These are phyloP conservation scores for Tilletiaria anomala DNA, from an alignment of 1,284 basidiomycete genomes.

Conservation along the genomic window DNA sequence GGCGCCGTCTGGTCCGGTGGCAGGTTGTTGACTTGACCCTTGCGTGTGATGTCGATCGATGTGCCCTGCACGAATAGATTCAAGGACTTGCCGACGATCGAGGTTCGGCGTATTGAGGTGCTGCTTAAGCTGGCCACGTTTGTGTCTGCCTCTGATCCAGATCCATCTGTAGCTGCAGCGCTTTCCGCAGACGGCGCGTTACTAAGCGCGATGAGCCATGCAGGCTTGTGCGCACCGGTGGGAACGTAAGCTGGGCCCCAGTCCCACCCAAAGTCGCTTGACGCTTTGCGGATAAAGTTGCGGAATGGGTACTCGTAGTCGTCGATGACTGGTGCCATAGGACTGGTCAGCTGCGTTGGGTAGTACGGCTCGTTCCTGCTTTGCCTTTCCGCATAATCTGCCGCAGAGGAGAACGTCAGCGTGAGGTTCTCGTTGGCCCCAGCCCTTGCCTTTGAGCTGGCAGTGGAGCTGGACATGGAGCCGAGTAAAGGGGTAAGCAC, in stretches of 20 bases:
- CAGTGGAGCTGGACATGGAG: neutral
- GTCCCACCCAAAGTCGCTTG: conserved; percentile 32
- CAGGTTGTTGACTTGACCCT: conserved; percentile 20
- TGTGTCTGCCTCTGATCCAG: neutral
- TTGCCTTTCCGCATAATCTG: conserved; percentile 8
- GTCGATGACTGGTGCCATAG: neutral
- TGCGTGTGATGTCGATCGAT: conserved; percentile 13
- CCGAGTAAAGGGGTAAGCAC: neutral
- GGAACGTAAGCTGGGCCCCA: conserved; percentile 23
- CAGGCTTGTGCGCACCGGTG: conserved; percentile 11
- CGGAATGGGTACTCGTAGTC: conserved; percentile 19
- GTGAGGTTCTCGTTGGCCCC: too few species aligned
- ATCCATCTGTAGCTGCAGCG: too few species aligned
- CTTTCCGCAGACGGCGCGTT: too few species aligned
- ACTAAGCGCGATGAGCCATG: conserved; percentile 12
- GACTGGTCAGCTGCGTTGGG: conserved; percentile 6
- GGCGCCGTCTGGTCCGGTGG: conserved; percentile 15
- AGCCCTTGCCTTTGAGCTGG: too few species aligned
- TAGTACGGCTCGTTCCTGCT: conserved; percentile 7
- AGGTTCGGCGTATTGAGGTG: too few species aligned
- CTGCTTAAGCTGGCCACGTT: neutral
- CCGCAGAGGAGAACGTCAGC: conserved; percentile 9
- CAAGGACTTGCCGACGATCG: neutral
- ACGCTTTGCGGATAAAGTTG: conserved; percentile 25
- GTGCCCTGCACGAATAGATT: neutral